phyloP scores from a whole-genome alignment of 306 rosid genomes.

The Delonix regia region DNA sequence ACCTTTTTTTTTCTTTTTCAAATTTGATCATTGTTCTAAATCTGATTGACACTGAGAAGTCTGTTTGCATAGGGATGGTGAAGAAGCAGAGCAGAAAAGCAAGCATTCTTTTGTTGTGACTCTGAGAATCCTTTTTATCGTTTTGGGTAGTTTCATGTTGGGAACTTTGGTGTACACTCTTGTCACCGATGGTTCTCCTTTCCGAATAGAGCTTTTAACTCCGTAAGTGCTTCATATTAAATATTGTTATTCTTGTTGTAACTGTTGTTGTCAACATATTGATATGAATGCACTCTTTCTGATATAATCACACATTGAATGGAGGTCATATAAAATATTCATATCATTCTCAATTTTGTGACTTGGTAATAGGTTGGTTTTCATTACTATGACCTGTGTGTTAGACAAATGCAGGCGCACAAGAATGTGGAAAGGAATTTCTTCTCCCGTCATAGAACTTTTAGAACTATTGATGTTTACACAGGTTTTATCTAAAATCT shows the following conservation, averaged over 20 bases:
- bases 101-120: constrained; percentile 42
- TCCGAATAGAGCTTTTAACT: constrained; percentile 70
- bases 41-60: constrained; percentile 12
- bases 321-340: neutral
- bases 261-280: constrained; percentile 16
- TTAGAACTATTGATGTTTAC: neutral
- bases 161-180: constrained; percentile 72
- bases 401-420: neutral
- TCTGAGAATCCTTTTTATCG: constrained; percentile 58
- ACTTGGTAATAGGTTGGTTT: neutral
- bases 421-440: constrained; percentile 1
- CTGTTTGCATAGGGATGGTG: constrained; percentile 47
- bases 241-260: constrained; percentile 20
- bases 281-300: constrained; percentile 13
- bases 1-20: constrained; percentile 30
- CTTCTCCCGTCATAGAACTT: neutral
- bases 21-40: neutral
- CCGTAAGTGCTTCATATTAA: constrained; percentile 64
- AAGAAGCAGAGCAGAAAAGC: constrained; percentile 42
- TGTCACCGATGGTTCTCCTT: constrained; percentile 78
- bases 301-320: constrained; percentile 24
- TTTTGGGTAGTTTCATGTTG: constrained; percentile 68
- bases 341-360: constrained; percentile 1
- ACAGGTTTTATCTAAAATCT: neutral
- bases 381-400: neutral